phyloP scores from a whole-genome alignment of 208 protist species.

The Leishmania martiniquensis region DNA sequence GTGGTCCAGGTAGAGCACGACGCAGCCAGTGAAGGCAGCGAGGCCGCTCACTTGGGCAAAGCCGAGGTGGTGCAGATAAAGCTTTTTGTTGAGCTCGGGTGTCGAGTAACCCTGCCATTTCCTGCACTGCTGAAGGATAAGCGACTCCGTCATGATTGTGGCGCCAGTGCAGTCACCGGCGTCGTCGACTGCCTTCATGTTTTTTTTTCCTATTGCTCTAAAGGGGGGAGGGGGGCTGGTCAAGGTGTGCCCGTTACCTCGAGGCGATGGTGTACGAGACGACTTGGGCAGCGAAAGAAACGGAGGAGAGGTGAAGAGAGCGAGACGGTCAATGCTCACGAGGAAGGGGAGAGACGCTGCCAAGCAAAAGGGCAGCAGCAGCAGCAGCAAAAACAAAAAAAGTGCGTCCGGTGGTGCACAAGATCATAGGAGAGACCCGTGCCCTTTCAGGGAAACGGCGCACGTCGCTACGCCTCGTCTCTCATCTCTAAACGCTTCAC shows the following conservation, averaged over 20 bases:
- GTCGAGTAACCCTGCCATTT: slow-evolving; percentile 77
- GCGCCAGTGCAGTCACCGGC: not conserved
- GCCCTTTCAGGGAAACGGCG: too few relatives aligned
- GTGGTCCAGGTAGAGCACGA: slow-evolving; percentile 91
- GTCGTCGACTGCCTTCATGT: not conserved
- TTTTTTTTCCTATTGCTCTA: not conserved
- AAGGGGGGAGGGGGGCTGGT: too few relatives aligned
- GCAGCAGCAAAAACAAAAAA: not conserved
- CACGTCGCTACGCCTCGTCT: too few relatives aligned
- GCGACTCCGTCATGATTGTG: slow-evolving; percentile 55
- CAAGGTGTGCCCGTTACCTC: too few relatives aligned
- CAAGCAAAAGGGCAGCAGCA: too few relatives aligned
- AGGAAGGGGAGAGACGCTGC: too few relatives aligned
- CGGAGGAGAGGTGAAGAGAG: not conserved
- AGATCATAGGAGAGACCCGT: not conserved
- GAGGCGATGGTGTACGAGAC: not conserved
- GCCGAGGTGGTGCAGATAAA: slow-evolving; percentile 93
- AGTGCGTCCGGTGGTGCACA: not conserved
- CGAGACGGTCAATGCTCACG: too few relatives aligned
- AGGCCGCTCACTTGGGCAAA: slow-evolving; percentile 77
- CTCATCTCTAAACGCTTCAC: not conserved
- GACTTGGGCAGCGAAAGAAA: not conserved
- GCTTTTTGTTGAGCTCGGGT: slow-evolving; percentile 93
- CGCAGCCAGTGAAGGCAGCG: slow-evolving; percentile 75
- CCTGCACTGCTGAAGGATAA: slow-evolving; percentile 68